Percentiles rank a stretch among this genome's conserved stretches.
phyloP scores from a whole-genome alignment of 2,329 filamentous ascomycete genomes.

The Alternaria sp. region DNA sequence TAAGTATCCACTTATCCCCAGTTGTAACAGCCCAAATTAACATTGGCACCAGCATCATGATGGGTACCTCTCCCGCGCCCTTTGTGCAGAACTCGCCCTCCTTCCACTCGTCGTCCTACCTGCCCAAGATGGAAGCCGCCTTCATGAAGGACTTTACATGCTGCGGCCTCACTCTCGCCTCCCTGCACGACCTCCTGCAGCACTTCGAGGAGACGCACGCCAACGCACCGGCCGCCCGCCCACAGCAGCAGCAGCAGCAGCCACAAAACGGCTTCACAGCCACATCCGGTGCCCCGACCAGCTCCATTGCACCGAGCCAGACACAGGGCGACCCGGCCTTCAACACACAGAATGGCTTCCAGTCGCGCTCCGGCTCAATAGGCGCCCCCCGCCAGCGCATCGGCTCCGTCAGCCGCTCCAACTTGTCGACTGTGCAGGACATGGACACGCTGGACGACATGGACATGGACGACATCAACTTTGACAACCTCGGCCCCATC shows the following conservation, averaged over 20 bases:
- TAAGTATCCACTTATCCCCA: constrained; percentile 62
- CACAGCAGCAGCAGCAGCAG: constrained; percentile 57
- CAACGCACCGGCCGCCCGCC: constrained; percentile 63
- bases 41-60: constrained; percentile 75
- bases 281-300: constrained; percentile 30
- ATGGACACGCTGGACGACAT: constrained; percentile 90
- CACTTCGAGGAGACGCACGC: constrained; percentile 97
- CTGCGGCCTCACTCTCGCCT: constrained; percentile 87
- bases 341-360: constrained; percentile 47
- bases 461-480: constrained; percentile 95
- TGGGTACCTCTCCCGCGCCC: constrained; percentile 94
- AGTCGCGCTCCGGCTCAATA: constrained; percentile 49
- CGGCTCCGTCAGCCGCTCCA: constrained; percentile 49
- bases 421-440: constrained; percentile 57
- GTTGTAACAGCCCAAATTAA: constrained; percentile 28
- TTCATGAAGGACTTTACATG: constrained; percentile 98
- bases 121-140: constrained; percentile 94
- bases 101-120: constrained; percentile 93
- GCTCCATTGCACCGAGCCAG: constrained; percentile 55
- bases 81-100: constrained; percentile 83
- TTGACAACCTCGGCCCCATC: constrained; percentile 71
- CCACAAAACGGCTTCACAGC: constrained; percentile 52
- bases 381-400: constrained; percentile 47
- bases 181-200: constrained; percentile 91
- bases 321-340: constrained; percentile 45